Percentiles rank a stretch among this genome's conserved stretches.
These are phyloP conservation scores for Luvunga scandens DNA, from an alignment of 345 rosid species.

Conservation along the genomic window DNA sequence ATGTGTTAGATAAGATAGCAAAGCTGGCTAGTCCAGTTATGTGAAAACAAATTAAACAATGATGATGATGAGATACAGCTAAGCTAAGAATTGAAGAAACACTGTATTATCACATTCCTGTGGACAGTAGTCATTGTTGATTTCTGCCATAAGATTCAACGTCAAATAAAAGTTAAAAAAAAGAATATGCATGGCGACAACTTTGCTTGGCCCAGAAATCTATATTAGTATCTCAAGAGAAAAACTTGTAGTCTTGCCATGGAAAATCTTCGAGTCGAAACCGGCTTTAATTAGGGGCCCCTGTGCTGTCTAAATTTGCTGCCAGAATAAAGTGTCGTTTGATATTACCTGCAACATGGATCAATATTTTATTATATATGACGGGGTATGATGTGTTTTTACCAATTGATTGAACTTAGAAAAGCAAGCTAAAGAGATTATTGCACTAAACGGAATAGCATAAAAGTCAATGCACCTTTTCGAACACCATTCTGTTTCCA, in stretches of 20 bases:
- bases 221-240: conserved; percentile 17
- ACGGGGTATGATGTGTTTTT: background rate
- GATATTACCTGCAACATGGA: background rate
- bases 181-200: conserved; percentile 15
- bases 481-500: conserved; percentile 24
- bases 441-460: background rate
- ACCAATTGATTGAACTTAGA: conserved; percentile 9
- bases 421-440: conserved; percentile 6
- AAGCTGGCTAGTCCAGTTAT: background rate
- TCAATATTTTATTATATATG: background rate
- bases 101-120: conserved; percentile 15
- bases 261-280: conserved; percentile 18
- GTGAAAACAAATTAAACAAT: too few relatives aligned
- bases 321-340: conserved; percentile 8
- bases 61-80: conserved; percentile 40
- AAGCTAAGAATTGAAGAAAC: conserved; percentile 14
- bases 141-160: conserved; percentile 28
- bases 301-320: conserved; percentile 13
- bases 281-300: conserved; percentile 23
- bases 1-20: conserved; percentile 10
- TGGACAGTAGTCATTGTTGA: conserved; percentile 20
- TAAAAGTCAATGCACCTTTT: conserved; percentile 30
- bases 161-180: conserved; percentile 9
- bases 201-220: conserved; percentile 33
- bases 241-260: conserved; percentile 10